phyloP scores from a whole-genome alignment of 2,329 filamentous ascomycete genomes.

The Ophiostoma piceae region DNA sequence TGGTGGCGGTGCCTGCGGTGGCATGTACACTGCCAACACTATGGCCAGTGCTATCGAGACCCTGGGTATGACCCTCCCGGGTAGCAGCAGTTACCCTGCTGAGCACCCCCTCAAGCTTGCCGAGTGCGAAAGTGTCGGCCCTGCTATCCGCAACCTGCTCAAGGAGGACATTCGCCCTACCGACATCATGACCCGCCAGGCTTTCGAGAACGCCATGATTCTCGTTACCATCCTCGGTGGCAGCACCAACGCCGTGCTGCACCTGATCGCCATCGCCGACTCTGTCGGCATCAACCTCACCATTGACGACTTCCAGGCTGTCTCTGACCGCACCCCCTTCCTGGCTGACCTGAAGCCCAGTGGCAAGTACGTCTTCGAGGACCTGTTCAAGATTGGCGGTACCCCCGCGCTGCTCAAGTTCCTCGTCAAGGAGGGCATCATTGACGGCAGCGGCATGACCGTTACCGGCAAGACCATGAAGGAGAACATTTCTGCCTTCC shows the following conservation, averaged over 20 bases:
- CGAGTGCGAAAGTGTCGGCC: conserved; percentile 67
- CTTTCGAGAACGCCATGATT: conserved; percentile 82
- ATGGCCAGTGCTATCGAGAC: conserved; percentile 70
- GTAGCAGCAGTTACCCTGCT: conserved; percentile 73
- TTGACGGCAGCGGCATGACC: conserved; percentile 74
- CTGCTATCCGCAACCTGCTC: conserved; percentile 68
- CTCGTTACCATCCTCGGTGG: conserved; percentile 77
- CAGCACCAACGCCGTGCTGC: conserved; percentile 80
- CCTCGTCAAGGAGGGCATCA: conserved; percentile 73
- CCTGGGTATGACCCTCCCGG: conserved; percentile 73
- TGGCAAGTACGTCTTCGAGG: conserved; percentile 81
- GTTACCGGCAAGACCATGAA: conserved; percentile 87
- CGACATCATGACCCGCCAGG: conserved; percentile 73
- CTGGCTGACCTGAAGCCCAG: conserved; percentile 79
- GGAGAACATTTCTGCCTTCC: conserved; percentile 73
- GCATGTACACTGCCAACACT: conserved; percentile 77
- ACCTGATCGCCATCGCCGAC: conserved; percentile 79
- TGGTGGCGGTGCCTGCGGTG: conserved; percentile 75
- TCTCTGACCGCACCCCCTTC: conserved; percentile 73
- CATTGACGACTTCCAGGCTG: conserved; percentile 79
- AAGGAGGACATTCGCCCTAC: conserved; percentile 70
- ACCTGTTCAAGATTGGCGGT: conserved; percentile 78
- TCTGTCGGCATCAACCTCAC: conserved; percentile 75
- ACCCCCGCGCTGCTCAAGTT: conserved; percentile 84
- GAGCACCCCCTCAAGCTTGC: conserved; percentile 65